These are phyloP conservation scores for Prinsepia uniflora DNA, from an alignment of 306 rosid species.

Conservation along the genomic window DNA sequence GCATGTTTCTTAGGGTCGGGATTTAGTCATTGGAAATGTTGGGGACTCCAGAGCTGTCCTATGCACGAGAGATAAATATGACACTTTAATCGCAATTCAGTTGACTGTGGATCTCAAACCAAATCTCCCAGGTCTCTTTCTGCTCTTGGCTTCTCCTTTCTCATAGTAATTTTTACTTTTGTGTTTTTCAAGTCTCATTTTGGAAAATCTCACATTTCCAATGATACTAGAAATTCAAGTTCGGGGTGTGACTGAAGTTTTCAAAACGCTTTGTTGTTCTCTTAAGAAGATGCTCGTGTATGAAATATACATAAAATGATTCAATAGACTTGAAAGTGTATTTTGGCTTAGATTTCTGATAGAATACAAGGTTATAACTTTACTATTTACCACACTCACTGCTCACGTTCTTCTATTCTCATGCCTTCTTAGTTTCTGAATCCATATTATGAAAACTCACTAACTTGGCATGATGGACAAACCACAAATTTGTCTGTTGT, in stretches of 20 bases:
- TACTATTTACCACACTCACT: background rate
- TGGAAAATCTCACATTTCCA: slow-evolving; percentile 1
- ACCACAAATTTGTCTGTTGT: background rate
- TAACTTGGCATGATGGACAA: background rate
- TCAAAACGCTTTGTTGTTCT: background rate
- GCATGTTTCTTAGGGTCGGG: slow-evolving; percentile 57
- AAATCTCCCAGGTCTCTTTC: slow-evolving; percentile 80
- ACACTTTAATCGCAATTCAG: slow-evolving; percentile 69
- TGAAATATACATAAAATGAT: background rate
- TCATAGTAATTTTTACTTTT: background rate
- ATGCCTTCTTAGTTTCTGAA: background rate
- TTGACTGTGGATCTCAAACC: slow-evolving; percentile 99
- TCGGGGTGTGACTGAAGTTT: background rate
- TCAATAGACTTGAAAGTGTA: background rate
- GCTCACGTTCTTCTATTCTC: background rate
- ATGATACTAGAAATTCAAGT: background rate
- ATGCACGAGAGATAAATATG: slow-evolving; percentile 69
- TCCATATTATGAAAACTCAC: background rate
- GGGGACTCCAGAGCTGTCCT: slow-evolving; percentile 97
- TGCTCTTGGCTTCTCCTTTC: background rate
- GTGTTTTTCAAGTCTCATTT: background rate
- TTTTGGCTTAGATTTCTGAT: background rate
- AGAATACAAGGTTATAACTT: background rate
- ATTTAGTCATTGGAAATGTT: slow-evolving; percentile 79
- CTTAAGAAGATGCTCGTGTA: background rate